Evolutionary conservation across 169 alveolate genomes (phyloP).

Genomic region (Plasmodium yoelii): DNA sequence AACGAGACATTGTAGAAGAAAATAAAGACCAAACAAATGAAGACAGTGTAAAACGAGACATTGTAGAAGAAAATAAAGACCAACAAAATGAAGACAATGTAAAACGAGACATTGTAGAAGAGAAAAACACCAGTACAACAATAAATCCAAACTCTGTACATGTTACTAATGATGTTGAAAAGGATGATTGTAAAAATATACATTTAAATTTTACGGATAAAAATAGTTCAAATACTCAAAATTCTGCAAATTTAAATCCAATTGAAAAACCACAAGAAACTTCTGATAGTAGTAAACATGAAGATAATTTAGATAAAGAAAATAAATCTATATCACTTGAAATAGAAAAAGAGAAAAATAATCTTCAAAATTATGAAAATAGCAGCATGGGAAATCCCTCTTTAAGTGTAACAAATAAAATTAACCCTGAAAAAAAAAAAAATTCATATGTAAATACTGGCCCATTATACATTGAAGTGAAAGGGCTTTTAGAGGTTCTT

Average conservation of each 20-base stretch:
- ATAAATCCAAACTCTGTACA: constrained; percentile 3
- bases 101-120: too few relatives aligned
- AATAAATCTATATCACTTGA: constrained; percentile 22
- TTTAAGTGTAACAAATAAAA: constrained; percentile 3
- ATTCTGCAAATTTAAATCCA: constrained; percentile 4
- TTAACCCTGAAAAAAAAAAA: constrained; percentile 14
- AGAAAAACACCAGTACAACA: too few relatives aligned
- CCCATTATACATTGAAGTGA: constrained; percentile 67
- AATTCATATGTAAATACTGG: not conserved
- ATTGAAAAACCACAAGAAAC: constrained; percentile 9
- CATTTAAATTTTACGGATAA: constrained; percentile 17
- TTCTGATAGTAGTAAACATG: not conserved
- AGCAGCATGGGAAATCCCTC: constrained; percentile 5
- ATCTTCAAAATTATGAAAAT: constrained; percentile 14
- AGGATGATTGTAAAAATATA: not conserved
- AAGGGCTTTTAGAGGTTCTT: constrained; percentile 68
- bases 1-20: constrained; percentile 16
- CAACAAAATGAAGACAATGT: not conserved
- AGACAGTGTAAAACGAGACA: constrained; percentile 17
- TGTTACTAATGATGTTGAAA: constrained; percentile 35
- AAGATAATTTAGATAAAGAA: constrained; percentile 15
- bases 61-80: constrained; percentile 29
- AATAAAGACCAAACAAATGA: constrained; percentile 12
- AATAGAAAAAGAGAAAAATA: constrained; percentile 21
- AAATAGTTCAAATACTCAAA: constrained; percentile 4